Conservation (phyloP, 306 rosid species). For the Fagus crenata region DNA sequence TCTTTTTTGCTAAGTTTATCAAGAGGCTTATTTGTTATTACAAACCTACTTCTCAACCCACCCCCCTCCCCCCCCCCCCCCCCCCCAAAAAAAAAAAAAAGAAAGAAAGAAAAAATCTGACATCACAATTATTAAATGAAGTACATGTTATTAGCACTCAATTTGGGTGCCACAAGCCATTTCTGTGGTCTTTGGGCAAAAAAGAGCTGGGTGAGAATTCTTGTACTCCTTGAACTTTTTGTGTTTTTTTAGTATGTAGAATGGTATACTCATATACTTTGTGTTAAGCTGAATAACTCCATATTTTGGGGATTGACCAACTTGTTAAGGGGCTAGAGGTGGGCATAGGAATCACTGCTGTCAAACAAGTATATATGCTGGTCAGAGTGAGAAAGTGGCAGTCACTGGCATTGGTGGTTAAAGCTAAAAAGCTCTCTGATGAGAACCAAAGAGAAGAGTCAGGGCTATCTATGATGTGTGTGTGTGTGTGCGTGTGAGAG, state of each 20-base stretch:
- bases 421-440: background rate
- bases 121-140: too few species aligned
- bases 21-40: too few species aligned
- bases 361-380: too few species aligned
- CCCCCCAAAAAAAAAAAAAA: too few species aligned
- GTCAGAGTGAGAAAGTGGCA: background rate
- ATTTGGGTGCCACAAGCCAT: background rate
- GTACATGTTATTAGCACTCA: too few species aligned
- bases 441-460: background rate
- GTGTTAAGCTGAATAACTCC: background rate
- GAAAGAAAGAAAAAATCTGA: too few species aligned
- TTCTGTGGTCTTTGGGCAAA: background rate
- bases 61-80: too few species aligned
- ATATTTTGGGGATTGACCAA: background rate
- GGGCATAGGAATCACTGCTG: too few species aligned
- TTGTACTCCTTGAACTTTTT: background rate
- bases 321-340: background rate
- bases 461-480: background rate
- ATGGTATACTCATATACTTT: background rate
- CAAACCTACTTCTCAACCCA: too few species aligned
- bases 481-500: too few species aligned
- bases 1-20: too few species aligned
- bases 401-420: background rate
- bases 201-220: background rate
- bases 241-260: background rate